These are phyloP conservation scores for Strigomonas oncopelti DNA, from an alignment of 208 protist genomes.

Conservation along the genomic window DNA sequence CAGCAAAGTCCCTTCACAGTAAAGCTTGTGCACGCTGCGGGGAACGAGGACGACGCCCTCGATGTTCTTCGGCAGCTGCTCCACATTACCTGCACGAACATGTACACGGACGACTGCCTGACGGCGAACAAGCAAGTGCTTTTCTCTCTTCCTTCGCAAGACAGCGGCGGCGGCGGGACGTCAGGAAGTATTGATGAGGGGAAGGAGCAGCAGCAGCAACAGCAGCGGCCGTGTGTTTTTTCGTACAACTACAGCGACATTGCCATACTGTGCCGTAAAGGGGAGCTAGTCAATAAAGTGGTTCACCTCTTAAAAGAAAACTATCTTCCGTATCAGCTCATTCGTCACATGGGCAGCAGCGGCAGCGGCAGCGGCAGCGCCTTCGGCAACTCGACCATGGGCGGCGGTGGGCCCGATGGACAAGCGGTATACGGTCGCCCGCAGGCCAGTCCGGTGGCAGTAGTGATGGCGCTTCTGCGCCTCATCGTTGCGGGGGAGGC, in stretches of 20 bases:
- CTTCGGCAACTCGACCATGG: background rate
- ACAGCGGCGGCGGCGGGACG: too few species aligned
- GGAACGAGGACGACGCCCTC: slow-evolving; percentile 21
- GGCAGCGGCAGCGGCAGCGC: background rate
- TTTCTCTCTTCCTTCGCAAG: slow-evolving; percentile 1
- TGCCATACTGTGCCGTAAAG: background rate
- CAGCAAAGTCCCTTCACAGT: background rate
- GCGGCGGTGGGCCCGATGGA: background rate
- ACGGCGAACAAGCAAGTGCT: background rate
- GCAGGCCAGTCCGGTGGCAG: background rate
- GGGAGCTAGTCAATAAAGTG: background rate
- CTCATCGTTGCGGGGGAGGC: background rate
- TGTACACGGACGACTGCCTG: slow-evolving; percentile 26
- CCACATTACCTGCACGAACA: slow-evolving; percentile 8
- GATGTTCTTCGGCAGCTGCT: slow-evolving; percentile 11
- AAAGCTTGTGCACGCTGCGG: background rate
- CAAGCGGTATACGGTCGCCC: too few species aligned
- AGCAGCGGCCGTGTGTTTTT: background rate
- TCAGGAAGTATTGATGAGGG: background rate
- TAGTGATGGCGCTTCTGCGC: background rate
- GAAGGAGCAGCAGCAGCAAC: background rate
- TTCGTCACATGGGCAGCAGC: background rate
- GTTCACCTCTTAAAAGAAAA: background rate
- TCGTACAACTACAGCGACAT: background rate
- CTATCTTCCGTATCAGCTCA: background rate